phyloP scores from a whole-genome alignment of 1,139 yeast species.

The Pichia kudriavzevii region DNA sequence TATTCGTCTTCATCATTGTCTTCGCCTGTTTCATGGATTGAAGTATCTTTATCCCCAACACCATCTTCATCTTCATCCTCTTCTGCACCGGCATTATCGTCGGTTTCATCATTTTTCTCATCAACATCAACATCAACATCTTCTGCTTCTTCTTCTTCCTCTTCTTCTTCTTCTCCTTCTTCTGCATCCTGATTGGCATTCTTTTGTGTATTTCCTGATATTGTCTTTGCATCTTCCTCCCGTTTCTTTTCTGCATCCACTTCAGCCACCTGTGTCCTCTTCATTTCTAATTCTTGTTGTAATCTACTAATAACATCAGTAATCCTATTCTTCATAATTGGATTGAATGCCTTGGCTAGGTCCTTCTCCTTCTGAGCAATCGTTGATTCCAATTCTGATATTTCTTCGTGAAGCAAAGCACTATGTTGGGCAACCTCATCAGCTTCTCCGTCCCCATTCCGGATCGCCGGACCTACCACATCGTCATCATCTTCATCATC shows the following conservation, averaged over 20 bases:
- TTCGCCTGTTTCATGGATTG: slow-evolving; percentile 2
- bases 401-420: slow-evolving; percentile 77
- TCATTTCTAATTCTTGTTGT: slow-evolving; percentile 75
- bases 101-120: slow-evolving; percentile 29
- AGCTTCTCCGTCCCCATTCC: slow-evolving; percentile 24
- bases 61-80: slow-evolving; percentile 15
- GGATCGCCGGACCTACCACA: slow-evolving; percentile 34
- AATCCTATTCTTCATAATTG: slow-evolving; percentile 82
- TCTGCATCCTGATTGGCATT: slow-evolving; percentile 23
- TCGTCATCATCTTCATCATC: slow-evolving; percentile 42
- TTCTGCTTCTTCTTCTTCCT: slow-evolving; percentile 26
- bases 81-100: slow-evolving; percentile 22
- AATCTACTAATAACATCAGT: slow-evolving; percentile 73
- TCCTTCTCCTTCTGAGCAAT: slow-evolving; percentile 71
- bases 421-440: slow-evolving; percentile 53
- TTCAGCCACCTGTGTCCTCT: slow-evolving; percentile 57
- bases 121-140: slow-evolving; percentile 23
- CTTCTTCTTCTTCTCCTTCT: slow-evolving; percentile 25
- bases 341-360: slow-evolving; percentile 72
- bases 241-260: slow-evolving; percentile 18
- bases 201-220: slow-evolving; percentile 22
- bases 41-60: slow-evolving; percentile 17
- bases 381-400: slow-evolving; percentile 72
- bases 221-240: slow-evolving; percentile 20
- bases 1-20: neutral